Evolutionary conservation across 2,329 filamentous ascomycete species (phyloP).

Genomic region (Calonectria pseudoreteaudii): DNA sequence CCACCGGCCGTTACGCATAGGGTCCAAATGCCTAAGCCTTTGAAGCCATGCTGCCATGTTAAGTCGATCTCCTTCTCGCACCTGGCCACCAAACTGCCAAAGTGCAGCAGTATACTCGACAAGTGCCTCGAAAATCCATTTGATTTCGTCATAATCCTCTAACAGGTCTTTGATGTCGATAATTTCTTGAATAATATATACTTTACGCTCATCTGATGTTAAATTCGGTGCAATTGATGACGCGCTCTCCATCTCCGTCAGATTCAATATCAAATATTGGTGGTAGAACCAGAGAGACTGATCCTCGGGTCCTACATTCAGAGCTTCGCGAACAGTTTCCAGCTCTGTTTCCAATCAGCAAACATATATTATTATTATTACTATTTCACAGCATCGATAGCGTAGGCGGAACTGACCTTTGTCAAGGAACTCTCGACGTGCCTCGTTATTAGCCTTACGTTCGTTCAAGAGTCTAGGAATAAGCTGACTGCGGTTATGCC

Average conservation of each 20-base stretch:
- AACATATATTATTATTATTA: constrained; percentile 4
- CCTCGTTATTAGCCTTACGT: constrained; percentile 70
- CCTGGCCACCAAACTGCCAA: constrained; percentile 62
- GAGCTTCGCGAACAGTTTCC: constrained; percentile 77
- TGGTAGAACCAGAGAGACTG: constrained; percentile 99
- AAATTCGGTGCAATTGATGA: constrained; percentile 75
- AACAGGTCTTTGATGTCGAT: constrained; percentile 77
- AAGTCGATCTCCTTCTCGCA: constrained; percentile 54
- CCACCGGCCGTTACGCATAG: constrained; percentile 81
- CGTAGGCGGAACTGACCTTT: constrained; percentile 62
- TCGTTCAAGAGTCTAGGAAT: constrained; percentile 82
- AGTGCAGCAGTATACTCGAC: constrained; percentile 77
- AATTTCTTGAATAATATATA: constrained; percentile 78
- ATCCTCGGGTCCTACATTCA: constrained; percentile 92
- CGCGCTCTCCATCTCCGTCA: constrained; percentile 62
- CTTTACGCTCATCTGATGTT: constrained; percentile 68
- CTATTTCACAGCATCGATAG: neutral
- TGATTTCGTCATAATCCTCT: constrained; percentile 69
- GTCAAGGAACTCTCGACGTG: constrained; percentile 78
- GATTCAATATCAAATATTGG: constrained; percentile 82
- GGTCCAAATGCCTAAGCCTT: constrained; percentile 77
- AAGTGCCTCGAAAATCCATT: constrained; percentile 91
- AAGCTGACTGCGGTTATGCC: constrained; percentile 90
- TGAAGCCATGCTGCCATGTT: constrained; percentile 70
- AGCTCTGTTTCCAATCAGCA: constrained; percentile 68